Conservation (phyloP, 768 basidiomycete genomes). For the Panaeolus cyanescens region DNA sequence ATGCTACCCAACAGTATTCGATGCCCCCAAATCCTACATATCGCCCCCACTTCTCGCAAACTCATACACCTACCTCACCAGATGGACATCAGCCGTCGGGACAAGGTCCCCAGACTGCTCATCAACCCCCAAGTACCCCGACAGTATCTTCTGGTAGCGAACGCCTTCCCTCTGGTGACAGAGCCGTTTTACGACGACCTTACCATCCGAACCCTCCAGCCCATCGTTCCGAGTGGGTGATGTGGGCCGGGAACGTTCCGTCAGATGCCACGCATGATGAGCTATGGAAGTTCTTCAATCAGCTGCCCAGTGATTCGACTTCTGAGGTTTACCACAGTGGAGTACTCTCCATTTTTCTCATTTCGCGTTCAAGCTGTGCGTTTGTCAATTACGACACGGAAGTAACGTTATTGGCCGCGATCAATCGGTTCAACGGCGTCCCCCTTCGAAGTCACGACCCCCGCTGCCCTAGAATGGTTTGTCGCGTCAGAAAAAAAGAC, state of each 20-base stretch:
- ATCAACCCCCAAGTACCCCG: constrained; percentile 9
- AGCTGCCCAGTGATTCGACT: constrained; percentile 14
- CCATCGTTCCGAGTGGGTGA: constrained; percentile 87
- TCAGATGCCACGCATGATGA: constrained; percentile 83
- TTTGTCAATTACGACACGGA: constrained; percentile 87
- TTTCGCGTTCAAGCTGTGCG: constrained; percentile 92
- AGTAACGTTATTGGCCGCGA: constrained; percentile 62
- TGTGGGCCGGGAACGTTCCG: constrained; percentile 96
- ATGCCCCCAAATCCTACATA: constrained; percentile 4
- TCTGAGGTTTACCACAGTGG: constrained; percentile 37
- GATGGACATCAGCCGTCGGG: constrained; percentile 1
- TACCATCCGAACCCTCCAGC: constrained; percentile 75
- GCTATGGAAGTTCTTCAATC: constrained; percentile 81
- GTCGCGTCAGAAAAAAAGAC: constrained; percentile 75
- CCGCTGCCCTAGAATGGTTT: constrained; percentile 78
- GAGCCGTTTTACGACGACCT: constrained; percentile 43
- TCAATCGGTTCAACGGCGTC: constrained; percentile 70
- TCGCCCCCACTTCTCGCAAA: background rate
- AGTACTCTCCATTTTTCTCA: constrained; percentile 86
- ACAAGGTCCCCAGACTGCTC: constrained; percentile 4
- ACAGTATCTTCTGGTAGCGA: constrained; percentile 15
- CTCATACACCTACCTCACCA: constrained; percentile 5
- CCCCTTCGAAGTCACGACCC: constrained; percentile 70
- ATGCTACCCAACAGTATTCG: constrained; percentile 15
- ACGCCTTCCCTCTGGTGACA: constrained; percentile 21